Percentiles rank a stretch among this genome's conserved stretches.
These are phyloP conservation scores for Thraustochytrium striatum DNA, from an alignment of 352 stramenopile genomes.

Conservation along the genomic window DNA sequence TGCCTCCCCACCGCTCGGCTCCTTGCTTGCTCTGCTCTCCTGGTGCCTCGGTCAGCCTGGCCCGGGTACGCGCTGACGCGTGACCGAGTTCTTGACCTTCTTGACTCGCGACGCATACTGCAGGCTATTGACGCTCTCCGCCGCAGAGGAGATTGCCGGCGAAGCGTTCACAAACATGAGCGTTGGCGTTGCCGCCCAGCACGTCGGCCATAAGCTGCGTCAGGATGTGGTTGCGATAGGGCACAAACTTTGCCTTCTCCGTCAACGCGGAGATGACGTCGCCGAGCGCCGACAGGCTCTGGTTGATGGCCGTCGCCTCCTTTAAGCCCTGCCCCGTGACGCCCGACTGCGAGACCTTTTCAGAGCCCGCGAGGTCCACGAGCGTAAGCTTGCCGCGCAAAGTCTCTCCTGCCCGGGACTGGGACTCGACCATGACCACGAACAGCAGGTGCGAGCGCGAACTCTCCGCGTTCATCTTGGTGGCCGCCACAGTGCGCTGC, in stretches of 20 bases:
- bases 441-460: slow-evolving; percentile 82
- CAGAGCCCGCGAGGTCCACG: slow-evolving; percentile 59
- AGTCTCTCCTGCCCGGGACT: slow-evolving; percentile 77
- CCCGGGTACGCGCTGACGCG: no score
- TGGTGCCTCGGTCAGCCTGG: no score
- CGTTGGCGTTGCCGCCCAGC: slow-evolving; percentile 78
- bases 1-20: no score
- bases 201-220: slow-evolving; percentile 93
- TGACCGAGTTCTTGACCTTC: not conserved
- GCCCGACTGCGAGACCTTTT: slow-evolving; percentile 67
- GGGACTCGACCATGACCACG: slow-evolving; percentile 71
- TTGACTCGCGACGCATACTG: slow-evolving; percentile 21
- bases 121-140: slow-evolving; percentile 28
- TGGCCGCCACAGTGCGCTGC: slow-evolving; percentile 76
- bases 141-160: not conserved
- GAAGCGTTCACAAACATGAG: slow-evolving; percentile 38
- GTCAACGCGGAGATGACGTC: slow-evolving; percentile 96
- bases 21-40: no score
- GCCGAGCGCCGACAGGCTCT: slow-evolving; percentile 92
- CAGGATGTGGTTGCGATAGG: slow-evolving; percentile 98
- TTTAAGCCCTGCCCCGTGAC: slow-evolving; percentile 66
- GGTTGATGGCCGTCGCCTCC: slow-evolving; percentile 97
- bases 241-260: slow-evolving; percentile 68
- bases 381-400: slow-evolving; percentile 63
- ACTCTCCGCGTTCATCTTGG: slow-evolving; percentile 86